Percentiles rank a stretch among this genome's conserved stretches.
phyloP scores from a whole-genome alignment of 176 grass and related monocot genomes.

The Triticum timopheevii region DNA sequence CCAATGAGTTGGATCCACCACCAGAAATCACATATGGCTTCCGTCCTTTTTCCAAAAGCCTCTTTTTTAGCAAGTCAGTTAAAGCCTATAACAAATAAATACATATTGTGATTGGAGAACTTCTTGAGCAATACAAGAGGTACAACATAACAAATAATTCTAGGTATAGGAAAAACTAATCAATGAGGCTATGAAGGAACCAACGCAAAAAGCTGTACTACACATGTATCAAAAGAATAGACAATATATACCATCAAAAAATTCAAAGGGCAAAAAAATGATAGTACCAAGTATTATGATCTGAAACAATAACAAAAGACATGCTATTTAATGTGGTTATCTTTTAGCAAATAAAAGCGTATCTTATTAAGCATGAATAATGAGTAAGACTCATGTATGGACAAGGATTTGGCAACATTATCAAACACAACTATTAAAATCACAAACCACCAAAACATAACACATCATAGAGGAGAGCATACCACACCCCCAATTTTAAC shows the following conservation, averaged over 20 bases:
- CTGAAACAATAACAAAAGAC: neutral
- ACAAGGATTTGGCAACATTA: neutral
- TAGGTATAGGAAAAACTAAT: neutral
- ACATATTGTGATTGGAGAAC: neutral
- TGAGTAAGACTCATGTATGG: neutral
- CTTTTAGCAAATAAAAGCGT: neutral
- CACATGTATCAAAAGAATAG: neutral
- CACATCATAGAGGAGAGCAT: constrained; percentile 11
- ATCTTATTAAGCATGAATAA: neutral
- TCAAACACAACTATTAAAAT: neutral
- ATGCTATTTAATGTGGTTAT: neutral
- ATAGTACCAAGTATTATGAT: too few relatives aligned
- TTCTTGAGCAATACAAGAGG: neutral
- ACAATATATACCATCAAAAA: neutral
- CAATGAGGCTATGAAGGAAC: too few relatives aligned
- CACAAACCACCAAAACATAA: neutral
- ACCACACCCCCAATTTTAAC: constrained; percentile 85
- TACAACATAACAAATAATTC: neutral
- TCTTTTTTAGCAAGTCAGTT: constrained; percentile 79
- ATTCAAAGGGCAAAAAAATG: neutral
- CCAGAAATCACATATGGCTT: constrained; percentile 93
- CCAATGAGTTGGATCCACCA: constrained; percentile 95
- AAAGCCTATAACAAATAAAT: constrained; percentile 48
- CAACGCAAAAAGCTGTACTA: neutral
- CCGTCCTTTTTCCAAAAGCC: constrained; percentile 68